Base-by-base conservation (phyloP, 352 stramenopile species). In the Aphanomyces euteiches region DNA sequence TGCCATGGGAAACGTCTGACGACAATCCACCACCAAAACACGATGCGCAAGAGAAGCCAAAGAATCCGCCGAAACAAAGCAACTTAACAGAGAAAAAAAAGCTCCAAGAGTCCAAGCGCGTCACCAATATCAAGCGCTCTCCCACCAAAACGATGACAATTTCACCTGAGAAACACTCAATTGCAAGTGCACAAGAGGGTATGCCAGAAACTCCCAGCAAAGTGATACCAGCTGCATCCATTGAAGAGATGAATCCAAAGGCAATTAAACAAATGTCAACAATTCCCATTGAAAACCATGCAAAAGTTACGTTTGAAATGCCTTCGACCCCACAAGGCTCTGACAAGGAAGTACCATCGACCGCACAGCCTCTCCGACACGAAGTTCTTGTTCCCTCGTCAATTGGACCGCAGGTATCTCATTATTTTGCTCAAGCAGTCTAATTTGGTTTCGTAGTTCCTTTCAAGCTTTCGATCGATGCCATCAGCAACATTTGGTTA, bases 391-490 rank as follows among this genome's bases (percentile, higher is more conserved):
- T 45, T 5, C 15, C 28, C 17, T 70, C 64, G 8, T 54, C 37
- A 4, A 60, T 70, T 47, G 64, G 64, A 7, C 36, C 21, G 3
- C 64, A 70, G 61, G 64, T 70, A 61, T 13, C 40, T 40, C 64
- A 56, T 70, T 39, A n/a, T 50, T 7, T 4, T 36, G 13, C 28
- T 59, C 36, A 19, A 39, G 21, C 7, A 10, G 7, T n/a, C 17
- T 61, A 45, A 7, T 8, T 15, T 40, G 19, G 7, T n/a, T 28
- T 19, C 7, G 5, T 63, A 93, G 66, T 78, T 92, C 5, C 70
- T 90, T 13, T 92, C 85, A 2, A 83, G 91, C 43, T 84, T 79
- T 40, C 83, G 84, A n/a, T 88, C 81, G 1, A 84, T 89, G 74
- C 75, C 85, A 0, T 86, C 82, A 0, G 68, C 79, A 5, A 73